Evolutionary conservation across 257 asterid species (phyloP), one percentile per base, ranked within the genome.

Genomic region (Vinca minor): DNA sequence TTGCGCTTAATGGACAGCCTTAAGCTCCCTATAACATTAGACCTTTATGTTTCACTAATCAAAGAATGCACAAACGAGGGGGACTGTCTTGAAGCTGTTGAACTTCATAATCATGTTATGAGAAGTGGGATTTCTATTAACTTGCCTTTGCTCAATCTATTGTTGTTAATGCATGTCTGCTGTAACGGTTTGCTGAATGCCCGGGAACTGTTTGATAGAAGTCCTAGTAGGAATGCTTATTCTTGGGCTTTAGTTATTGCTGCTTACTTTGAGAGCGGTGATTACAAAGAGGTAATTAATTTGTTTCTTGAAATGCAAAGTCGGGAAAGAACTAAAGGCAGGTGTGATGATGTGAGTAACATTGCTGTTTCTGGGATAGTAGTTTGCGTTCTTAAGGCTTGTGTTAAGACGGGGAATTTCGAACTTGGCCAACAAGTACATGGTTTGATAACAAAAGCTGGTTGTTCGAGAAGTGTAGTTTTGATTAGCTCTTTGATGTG

Each of bases 401-500:
- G 96, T 66, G 68, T 74, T 10, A 56, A 44, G 28, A 49, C 69
- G 2, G 54, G 34, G 81, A 74, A 82, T 23, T 74, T 84, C 23
- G 87, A 79, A 66, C 60, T 81, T 44, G 96, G 97, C 71, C 74
- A 50, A 77, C 93, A 90, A 67, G 71, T 83, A 63, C 97, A 87
- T 58, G 82, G 86, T 17, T 84, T 87, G 96, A 69, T 81, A 69
- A 63, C 80, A 74, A 87, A 81, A 71, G 63, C 80, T 83, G 95
- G 93, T 11, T 75, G 46, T 63, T 78, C 74, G 4, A 70, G 59
- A 62, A 76, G 74, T 38, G 61, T 62, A 63, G 71, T 73, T 71
- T 46, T 85, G 70, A 75, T 79, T 71, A 84, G 96, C 48, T 85
- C 73, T 68, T 78, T 90, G 91, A 81, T 90, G 60, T 79, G 73